Base-by-base conservation (phyloP, 2,329 filamentous ascomycete genomes). In the Neocucurbitaria cava region DNA sequence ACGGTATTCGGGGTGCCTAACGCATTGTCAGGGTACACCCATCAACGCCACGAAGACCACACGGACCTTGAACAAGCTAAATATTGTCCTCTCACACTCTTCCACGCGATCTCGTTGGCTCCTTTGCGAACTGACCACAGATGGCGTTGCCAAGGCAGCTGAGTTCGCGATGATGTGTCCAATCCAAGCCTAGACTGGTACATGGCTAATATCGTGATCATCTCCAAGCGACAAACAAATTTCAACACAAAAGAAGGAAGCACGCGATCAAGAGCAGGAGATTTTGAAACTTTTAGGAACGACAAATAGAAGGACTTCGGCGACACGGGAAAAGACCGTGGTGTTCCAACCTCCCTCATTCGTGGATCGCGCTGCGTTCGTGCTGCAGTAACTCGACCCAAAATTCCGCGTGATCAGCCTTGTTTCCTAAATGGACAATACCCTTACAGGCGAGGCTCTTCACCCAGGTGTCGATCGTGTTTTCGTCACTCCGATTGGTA, bases 131-230 rank as follows among this genome's bases (percentile, higher is more conserved):
- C 6, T 42, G 28, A 7, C 10, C 40, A 20, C 40, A 28, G 40
- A 42, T 42, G 40, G 40, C 40, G 40, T 42, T 13, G 40, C 40
- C 40, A 42, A 42, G 40, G 23, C 21, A 42, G 40, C 40, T 42
- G 40, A 42, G 40, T 26, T n/a, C 23, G 40, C 23, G 20, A 24
- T 28, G 23, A 42, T 9, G 24, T 24, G 40, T n/a, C 40, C 40
- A n/a, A 42, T 24, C 15, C 18, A 9, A n/a, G 40, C n/a, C 23
- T 28, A 17, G 40, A 42, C 23, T 18, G 17, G 5, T 20, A 42
- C 23, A 18, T 24, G 40, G 40, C 23, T 28, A 20, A 13, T 15
- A n/a, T n/a, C n/a, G n/a, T 30, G 18, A 11, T 11, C 18, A 39
- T 21, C 7, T 21, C 11, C 6, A 2, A 9, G 36, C 17, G 6